Conservation (phyloP, 1,284 basidiomycete genomes). For the Exobasidium rhododendri region DNA sequence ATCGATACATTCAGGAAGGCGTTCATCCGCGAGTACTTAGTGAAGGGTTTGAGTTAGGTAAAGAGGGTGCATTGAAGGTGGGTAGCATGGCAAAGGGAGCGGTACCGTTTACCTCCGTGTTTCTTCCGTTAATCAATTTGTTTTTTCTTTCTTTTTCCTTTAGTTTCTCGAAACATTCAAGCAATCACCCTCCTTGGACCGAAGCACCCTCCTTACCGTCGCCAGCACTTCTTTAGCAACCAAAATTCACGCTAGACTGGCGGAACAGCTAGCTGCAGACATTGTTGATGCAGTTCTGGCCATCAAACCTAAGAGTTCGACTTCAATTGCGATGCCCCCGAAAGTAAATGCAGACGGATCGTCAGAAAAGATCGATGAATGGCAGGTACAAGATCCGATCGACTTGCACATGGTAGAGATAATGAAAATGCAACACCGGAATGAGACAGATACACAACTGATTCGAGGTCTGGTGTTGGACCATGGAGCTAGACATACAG, state of each 20-base stretch:
- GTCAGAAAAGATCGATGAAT: constrained; percentile 43
- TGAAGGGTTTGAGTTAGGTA: constrained; percentile 93
- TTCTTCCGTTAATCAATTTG: not conserved
- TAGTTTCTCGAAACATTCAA: constrained; percentile 88
- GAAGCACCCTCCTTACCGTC: constrained; percentile 84
- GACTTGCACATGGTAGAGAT: constrained; percentile 99
- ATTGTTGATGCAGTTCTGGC: constrained; percentile 93
- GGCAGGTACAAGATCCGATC: constrained; percentile 64
- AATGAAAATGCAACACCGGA: constrained; percentile 99
- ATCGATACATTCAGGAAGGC: constrained; percentile 95
- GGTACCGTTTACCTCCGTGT: not conserved
- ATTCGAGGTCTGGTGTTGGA: constrained; percentile 87
- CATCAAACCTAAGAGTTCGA: constrained; percentile 62
- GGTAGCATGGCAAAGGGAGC: constrained; percentile 50
- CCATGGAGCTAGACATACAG: constrained; percentile 94
- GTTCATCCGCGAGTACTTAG: constrained; percentile 95
- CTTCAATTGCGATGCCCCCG: constrained; percentile 29
- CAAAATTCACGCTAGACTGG: constrained; percentile 79
- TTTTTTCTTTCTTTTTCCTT: no score
- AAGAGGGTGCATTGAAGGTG: constrained; percentile 85
- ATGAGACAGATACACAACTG: constrained; percentile 95
- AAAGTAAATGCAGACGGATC: constrained; percentile 38
- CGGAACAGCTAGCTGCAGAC: constrained; percentile 83
- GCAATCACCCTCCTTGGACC: constrained; percentile 72
- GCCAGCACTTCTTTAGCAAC: constrained; percentile 92